Percentiles rank a stretch among this genome's conserved stretches.
phyloP scores from a whole-genome alignment of 2,329 filamentous ascomycete species.

The Penicillium hesseltinei region DNA sequence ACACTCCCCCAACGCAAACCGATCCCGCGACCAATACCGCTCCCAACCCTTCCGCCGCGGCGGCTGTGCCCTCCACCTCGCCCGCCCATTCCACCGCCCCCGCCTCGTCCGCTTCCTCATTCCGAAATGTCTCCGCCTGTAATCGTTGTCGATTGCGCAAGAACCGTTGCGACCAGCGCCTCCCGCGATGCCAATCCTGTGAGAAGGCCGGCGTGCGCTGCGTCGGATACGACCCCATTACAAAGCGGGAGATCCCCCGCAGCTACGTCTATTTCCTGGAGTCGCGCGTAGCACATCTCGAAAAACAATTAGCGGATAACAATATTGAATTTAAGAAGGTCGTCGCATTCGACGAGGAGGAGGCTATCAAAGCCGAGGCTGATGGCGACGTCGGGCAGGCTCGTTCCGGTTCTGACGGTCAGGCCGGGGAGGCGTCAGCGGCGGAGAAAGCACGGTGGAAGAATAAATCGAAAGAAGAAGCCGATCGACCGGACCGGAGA shows the following conservation, averaged over 20 bases:
- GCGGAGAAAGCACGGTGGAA: constrained; percentile 15
- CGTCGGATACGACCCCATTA: constrained; percentile 94
- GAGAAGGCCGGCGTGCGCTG: constrained; percentile 90
- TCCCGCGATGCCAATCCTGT: constrained; percentile 87
- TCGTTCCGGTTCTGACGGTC: constrained; percentile 19
- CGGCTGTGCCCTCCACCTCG: constrained; percentile 19
- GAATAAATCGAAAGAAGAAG: constrained; percentile 25
- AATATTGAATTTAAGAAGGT: constrained; percentile 71
- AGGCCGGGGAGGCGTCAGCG: constrained; percentile 14
- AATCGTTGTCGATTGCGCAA: constrained; percentile 90
- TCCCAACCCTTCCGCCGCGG: constrained; percentile 11
- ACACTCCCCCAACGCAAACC: constrained; percentile 24
- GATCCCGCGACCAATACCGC: constrained; percentile 20
- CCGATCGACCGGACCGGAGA: constrained; percentile 15
- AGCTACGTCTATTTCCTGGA: constrained; percentile 95
- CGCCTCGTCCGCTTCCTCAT: constrained; percentile 42
- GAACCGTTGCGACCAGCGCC: constrained; percentile 89
- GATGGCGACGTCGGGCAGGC: constrained; percentile 26
- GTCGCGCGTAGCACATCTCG: constrained; percentile 78
- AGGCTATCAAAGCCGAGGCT: constrained; percentile 31
- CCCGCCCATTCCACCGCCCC: constrained; percentile 26
- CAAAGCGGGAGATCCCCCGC: constrained; percentile 90
- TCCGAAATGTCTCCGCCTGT: constrained; percentile 89
- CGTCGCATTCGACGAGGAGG: constrained; percentile 61
- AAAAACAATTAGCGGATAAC: constrained; percentile 68